These are phyloP conservation scores for Ensete glaucum DNA, from an alignment of 176 grass and related monocot genomes.

Conservation along the genomic window DNA sequence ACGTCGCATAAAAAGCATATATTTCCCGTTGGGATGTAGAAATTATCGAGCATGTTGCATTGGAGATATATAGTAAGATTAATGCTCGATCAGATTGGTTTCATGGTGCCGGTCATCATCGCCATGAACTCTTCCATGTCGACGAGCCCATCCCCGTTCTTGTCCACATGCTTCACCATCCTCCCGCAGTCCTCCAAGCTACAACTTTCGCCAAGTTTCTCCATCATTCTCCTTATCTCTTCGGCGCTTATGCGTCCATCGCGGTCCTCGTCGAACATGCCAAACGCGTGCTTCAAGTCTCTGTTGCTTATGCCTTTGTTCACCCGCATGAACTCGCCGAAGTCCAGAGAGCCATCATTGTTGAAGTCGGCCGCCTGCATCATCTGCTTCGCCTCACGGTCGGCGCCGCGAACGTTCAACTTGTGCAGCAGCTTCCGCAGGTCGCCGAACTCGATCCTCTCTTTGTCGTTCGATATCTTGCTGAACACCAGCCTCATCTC, in stretches of 20 bases:
- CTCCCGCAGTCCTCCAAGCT: conserved; percentile 39
- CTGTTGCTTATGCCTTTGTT: conserved; percentile 46
- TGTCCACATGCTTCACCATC: conserved; percentile 50
- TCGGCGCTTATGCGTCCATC: conserved; percentile 57
- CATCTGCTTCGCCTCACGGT: conserved; percentile 33
- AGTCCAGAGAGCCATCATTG: conserved; percentile 45
- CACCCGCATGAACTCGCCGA: conserved; percentile 61
- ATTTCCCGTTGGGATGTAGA: too few species aligned
- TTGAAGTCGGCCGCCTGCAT: conserved; percentile 33
- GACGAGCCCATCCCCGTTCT: conserved; percentile 41
- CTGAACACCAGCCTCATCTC: conserved; percentile 61
- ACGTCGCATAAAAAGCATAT: too few species aligned
- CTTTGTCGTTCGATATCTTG: conserved; percentile 26
- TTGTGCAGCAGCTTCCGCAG: conserved; percentile 26
- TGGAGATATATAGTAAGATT: background rate
- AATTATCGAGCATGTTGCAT: too few species aligned
- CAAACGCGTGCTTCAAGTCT: conserved; percentile 60
- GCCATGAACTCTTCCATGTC: conserved; percentile 73
- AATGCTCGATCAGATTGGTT: background rate
- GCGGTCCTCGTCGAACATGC: conserved; percentile 35
- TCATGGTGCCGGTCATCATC: conserved; percentile 56
- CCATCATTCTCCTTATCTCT: conserved; percentile 41
- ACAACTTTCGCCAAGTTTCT: conserved; percentile 31
- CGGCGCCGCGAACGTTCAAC: background rate
- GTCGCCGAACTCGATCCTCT: conserved; percentile 25